Evolutionary conservation across 169 alveolate genomes (phyloP).

Genomic region (Theileria equi): DNA sequence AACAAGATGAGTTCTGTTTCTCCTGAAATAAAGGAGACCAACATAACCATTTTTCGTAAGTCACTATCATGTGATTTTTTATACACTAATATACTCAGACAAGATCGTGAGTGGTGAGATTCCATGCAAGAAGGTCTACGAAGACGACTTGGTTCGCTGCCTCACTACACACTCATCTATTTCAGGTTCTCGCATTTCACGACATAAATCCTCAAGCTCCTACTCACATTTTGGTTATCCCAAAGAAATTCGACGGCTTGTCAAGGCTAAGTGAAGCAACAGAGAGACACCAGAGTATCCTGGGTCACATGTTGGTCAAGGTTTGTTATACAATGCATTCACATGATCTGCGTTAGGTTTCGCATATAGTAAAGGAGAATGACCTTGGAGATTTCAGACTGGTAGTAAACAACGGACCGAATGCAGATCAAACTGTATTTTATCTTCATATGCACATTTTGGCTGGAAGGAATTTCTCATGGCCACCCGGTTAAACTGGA

Average conservation of each 20-base stretch:
- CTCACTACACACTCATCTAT: no score
- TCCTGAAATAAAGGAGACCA: background rate
- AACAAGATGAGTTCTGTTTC: no score
- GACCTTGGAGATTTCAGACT: slow-evolving; percentile 86
- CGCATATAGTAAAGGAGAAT: slow-evolving; percentile 80
- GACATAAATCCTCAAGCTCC: slow-evolving; percentile 92
- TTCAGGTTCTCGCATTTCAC: slow-evolving; percentile 88
- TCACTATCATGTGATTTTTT: background rate
- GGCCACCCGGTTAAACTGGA: slow-evolving; percentile 91
- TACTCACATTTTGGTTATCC: slow-evolving; percentile 86
- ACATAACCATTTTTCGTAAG: slow-evolving; percentile 26
- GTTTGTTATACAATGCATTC: slow-evolving; percentile 30
- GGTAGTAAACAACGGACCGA: slow-evolving; percentile 89
- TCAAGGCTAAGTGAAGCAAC: slow-evolving; percentile 83
- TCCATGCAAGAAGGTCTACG: slow-evolving; percentile 65
- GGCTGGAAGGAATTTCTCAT: slow-evolving; percentile 77
- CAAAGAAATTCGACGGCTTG: slow-evolving; percentile 85
- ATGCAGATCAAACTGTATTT: slow-evolving; percentile 86
- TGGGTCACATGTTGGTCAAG: slow-evolving; percentile 87
- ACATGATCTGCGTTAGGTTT: slow-evolving; percentile 59
- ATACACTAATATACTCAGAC: slow-evolving; percentile 5
- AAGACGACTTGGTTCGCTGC: slow-evolving; percentile 61
- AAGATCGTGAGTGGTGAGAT: slow-evolving; percentile 41
- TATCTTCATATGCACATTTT: slow-evolving; percentile 86
- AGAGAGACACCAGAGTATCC: slow-evolving; percentile 77